Evolutionary conservation across 805 yeast species (phyloP).

Genomic region (Saturnispora besseyi): DNA sequence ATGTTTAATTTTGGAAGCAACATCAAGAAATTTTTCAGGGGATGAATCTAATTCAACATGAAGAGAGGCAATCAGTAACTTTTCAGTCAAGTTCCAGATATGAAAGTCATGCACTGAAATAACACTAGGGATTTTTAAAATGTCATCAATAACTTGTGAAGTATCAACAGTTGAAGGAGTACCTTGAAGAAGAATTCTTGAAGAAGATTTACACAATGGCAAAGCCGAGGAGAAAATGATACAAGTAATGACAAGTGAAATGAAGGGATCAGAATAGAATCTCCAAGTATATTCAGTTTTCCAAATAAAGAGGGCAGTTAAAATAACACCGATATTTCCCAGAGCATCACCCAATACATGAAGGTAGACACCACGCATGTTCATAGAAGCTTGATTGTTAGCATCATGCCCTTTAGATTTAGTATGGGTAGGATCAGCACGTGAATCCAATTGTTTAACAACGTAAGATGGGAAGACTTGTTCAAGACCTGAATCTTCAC

Average conservation of each 20-base stretch:
- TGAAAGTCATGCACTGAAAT: conserved; percentile 90
- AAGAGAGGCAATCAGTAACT: conserved; percentile 74
- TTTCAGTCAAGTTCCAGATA: conserved; percentile 91
- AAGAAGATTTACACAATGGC: conserved; percentile 79
- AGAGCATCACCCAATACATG: conserved; percentile 95
- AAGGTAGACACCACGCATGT: conserved; percentile 94
- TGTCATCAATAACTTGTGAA: conserved; percentile 60
- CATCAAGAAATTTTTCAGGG: conserved; percentile 58
- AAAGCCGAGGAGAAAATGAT: conserved; percentile 88
- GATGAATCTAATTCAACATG: conserved; percentile 67
- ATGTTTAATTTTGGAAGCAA: conserved; percentile 67
- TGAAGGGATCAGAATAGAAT: conserved; percentile 75
- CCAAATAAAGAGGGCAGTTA: conserved; percentile 89
- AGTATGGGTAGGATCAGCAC: neutral
- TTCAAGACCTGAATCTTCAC: conserved; percentile 21
- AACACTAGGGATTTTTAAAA: conserved; percentile 61
- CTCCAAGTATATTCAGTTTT: conserved; percentile 85
- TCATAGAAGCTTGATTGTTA: conserved; percentile 50
- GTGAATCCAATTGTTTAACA: conserved; percentile 15
- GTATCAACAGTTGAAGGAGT: conserved; percentile 81
- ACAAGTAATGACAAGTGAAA: conserved; percentile 75
- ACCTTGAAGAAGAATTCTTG: conserved; percentile 84
- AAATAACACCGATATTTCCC: conserved; percentile 89
- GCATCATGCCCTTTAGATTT: conserved; percentile 10
- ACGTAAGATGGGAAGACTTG: conserved; percentile 24